Conservation (phyloP, 306 rosid species). For the Cucurbita moschata region DNA sequence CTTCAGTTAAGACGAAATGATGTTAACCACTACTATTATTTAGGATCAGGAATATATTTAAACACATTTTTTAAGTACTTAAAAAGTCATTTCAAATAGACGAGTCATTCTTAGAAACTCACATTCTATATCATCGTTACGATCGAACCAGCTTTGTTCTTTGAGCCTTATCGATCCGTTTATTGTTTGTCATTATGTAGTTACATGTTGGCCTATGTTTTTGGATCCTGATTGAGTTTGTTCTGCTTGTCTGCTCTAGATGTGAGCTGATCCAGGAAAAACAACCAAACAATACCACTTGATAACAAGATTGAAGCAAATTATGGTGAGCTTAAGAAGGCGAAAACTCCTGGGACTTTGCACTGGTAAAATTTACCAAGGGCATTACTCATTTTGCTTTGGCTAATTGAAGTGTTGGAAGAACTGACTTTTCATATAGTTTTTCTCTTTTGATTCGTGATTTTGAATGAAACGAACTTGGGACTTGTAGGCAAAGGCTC, state of each 20-base stretch:
- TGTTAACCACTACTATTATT: not conserved
- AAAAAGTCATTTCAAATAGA: not conserved
- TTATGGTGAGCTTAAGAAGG: slow-evolving; percentile 94
- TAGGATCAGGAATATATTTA: not conserved
- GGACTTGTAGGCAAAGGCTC: slow-evolving; percentile 47
- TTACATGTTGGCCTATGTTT: not conserved
- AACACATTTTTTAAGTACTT: not conserved
- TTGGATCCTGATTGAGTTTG: not conserved
- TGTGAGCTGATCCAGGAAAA: not conserved
- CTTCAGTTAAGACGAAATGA: not conserved
- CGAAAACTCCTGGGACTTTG: slow-evolving; percentile 86
- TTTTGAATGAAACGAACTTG: not conserved
- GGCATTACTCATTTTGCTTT: too few relatives aligned
- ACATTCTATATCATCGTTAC: not conserved
- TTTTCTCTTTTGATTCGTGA: not conserved
- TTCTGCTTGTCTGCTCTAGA: not conserved
- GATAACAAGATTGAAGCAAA: not conserved
- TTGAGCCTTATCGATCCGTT: not conserved
- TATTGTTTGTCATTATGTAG: not conserved
- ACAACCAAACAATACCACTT: not conserved
- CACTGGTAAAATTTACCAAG: slow-evolving; percentile 41
- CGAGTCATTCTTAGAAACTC: not conserved
- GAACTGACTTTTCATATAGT: too few relatives aligned
- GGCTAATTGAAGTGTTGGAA: too few relatives aligned
- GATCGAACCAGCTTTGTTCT: not conserved